Evolutionary conservation across 306 rosid species (phyloP).

Genomic region (Mimosa bimucronata): DNA sequence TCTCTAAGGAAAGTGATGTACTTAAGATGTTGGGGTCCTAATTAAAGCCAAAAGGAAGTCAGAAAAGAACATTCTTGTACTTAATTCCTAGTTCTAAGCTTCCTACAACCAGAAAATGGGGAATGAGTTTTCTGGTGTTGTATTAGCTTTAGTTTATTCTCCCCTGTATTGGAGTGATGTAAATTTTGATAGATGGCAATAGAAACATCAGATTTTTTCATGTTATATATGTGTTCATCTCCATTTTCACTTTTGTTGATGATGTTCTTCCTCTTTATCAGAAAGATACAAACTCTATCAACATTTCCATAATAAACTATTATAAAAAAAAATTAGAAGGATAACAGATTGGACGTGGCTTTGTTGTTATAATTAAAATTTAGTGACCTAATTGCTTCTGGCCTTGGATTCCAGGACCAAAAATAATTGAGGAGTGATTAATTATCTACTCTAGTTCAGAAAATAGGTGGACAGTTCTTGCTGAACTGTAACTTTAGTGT

Average conservation of each 20-base stretch:
- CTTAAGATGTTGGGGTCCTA: conserved; percentile 8
- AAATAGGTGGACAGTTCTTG: background rate
- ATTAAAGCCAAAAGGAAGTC: background rate
- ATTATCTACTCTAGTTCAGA: background rate
- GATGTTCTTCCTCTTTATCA: too few relatives aligned
- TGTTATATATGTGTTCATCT: too few relatives aligned
- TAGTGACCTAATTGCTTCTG: background rate
- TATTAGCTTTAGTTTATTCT: background rate
- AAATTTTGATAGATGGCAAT: too few relatives aligned
- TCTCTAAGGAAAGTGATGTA: background rate
- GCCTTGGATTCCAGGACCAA: background rate
- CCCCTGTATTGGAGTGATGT: background rate
- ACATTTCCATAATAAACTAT: background rate
- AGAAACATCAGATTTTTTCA: too few relatives aligned
- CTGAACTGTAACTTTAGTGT: background rate
- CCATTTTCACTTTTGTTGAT: too few relatives aligned
- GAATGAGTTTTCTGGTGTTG: too few relatives aligned
- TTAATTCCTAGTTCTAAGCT: background rate
- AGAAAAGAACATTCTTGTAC: background rate
- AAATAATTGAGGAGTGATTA: background rate
- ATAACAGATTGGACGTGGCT: background rate
- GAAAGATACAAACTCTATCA: too few relatives aligned
- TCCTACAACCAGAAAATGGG: background rate
- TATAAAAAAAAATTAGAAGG: background rate
- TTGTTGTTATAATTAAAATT: background rate